These are phyloP conservation scores for Fusarium sp. DNA, from an alignment of 2,329 filamentous ascomycete genomes.

Conservation along the genomic window DNA sequence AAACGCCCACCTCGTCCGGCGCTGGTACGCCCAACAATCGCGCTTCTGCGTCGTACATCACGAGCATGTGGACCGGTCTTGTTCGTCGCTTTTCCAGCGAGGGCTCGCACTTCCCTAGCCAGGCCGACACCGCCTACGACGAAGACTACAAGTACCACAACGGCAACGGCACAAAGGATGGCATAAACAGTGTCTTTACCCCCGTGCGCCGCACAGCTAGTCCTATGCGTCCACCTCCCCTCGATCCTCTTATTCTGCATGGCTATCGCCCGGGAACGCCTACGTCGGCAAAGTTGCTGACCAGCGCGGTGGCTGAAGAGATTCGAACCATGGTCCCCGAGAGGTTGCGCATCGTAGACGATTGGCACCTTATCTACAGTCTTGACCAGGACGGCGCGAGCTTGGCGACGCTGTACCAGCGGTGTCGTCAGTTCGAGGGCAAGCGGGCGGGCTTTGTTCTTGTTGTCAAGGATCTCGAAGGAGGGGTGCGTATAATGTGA, in stretches of 20 bases:
- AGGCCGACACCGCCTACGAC: slow-evolving; percentile 48
- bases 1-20: slow-evolving; percentile 45
- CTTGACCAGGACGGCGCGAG: slow-evolving; percentile 93
- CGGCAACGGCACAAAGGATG: slow-evolving; percentile 62
- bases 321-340: slow-evolving; percentile 91
- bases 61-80: slow-evolving; percentile 71
- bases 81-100: slow-evolving; percentile 77
- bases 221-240: slow-evolving; percentile 88
- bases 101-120: slow-evolving; percentile 52
- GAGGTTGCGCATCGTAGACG: slow-evolving; percentile 86
- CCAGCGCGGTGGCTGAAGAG: slow-evolving; percentile 85
- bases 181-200: slow-evolving; percentile 71
- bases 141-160: slow-evolving; percentile 33
- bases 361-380: slow-evolving; percentile 90
- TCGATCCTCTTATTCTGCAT: slow-evolving; percentile 82
- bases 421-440: slow-evolving; percentile 76
- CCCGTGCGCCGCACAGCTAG: slow-evolving; percentile 72
- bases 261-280: slow-evolving; percentile 76
- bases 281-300: slow-evolving; percentile 76
- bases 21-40: slow-evolving; percentile 46
- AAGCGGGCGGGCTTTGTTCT: slow-evolving; percentile 90
- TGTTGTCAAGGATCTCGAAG: slow-evolving; percentile 83
- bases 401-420: slow-evolving; percentile 86
- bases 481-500: slow-evolving; percentile 71
- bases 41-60: slow-evolving; percentile 49